Conservation (phyloP, 306 rosid species). For the Vigna nakashimae region DNA sequence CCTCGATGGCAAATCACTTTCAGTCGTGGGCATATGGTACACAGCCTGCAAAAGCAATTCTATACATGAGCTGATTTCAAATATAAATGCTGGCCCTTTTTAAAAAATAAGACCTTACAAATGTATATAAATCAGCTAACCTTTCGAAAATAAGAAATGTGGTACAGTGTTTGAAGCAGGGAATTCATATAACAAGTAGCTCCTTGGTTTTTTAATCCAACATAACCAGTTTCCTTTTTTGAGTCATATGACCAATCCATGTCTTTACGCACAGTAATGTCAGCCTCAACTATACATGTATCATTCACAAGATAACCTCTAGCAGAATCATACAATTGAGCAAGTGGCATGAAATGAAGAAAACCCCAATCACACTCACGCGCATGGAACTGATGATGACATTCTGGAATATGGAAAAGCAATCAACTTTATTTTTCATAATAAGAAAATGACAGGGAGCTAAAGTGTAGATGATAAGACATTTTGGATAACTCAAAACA, state of each 20-base stretch:
- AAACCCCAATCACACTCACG: constrained; percentile 98
- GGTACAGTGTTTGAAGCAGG: constrained; percentile 91
- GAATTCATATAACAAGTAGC: constrained; percentile 99
- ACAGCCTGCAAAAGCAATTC: constrained; percentile 71
- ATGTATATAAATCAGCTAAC: constrained; percentile 44
- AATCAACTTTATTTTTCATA: constrained; percentile 29
- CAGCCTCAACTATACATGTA: constrained; percentile 83
- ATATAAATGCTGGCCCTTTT: not conserved
- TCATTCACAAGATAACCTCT: constrained; percentile 86
- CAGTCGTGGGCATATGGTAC: constrained; percentile 97
- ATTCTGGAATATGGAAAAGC: constrained; percentile 62
- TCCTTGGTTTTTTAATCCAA: constrained; percentile 96
- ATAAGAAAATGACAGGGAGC: not conserved
- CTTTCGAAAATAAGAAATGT: constrained; percentile 94
- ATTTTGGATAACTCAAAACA: not conserved
- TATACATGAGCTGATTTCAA: constrained; percentile 34
- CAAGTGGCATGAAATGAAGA: constrained; percentile 83
- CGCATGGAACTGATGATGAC: constrained; percentile 88
- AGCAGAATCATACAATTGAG: constrained; percentile 77
- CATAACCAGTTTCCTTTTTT: constrained; percentile 94
- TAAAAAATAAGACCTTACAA: constrained; percentile 2
- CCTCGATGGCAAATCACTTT: constrained; percentile 94
- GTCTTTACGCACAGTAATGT: constrained; percentile 81
- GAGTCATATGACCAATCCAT: constrained; percentile 90
- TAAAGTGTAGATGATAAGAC: not conserved